Base-by-base conservation (phyloP, 1,284 basidiomycete species). In the Afroboletus lepidellus region DNA sequence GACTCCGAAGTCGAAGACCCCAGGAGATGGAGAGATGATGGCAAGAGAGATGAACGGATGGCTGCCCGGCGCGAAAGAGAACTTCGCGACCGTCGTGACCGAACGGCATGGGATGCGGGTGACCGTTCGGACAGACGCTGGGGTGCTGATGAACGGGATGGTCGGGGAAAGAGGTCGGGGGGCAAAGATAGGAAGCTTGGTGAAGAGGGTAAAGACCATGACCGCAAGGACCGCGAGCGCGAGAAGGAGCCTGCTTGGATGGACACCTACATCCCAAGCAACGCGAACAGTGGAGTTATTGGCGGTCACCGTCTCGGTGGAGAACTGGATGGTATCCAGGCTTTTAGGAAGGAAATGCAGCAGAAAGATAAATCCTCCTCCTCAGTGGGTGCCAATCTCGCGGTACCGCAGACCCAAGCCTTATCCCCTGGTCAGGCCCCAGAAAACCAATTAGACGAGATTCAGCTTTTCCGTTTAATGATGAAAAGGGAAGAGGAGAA, bases 201-300 rank as follows among this genome's bases (percentile, higher is more conserved):
- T 34, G 84, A 86, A 29, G 85, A 85, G 48, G 71, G 68, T 20
- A 80, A 77, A 60, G 80, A 81, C 37, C 74, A 81, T 51, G 78
- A 79, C 41, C 73, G 77, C 46, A 71, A 74, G 42, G 81, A 83
- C 43, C 72, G 77, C 57, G 83, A 85, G 61, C 83, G 79, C 64
- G 89, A 90, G 73, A 91, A 85, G 61, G 89, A 92, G 64, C 92
- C 91, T 20, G 91, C 91, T 16, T 94, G 91, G 91, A 92, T 94
- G 89, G 90, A 91, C 58, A 85, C 89, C n/a, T 91, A 92, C 63
- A 78, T 89, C 56, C 84, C 87, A 3, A 74, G 71, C 39, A 75
- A 77, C 37, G 66, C 78, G n/a, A 73, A 72, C 37, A 72, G 74
- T 50, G 85, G 83, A 13, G 84, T 88, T 50, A 72, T 87, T 48